Percentiles rank a stretch among this genome's conserved stretches.
phyloP scores from a whole-genome alignment of 176 grass and related monocot species.

The Tillandsia fasciculata region DNA sequence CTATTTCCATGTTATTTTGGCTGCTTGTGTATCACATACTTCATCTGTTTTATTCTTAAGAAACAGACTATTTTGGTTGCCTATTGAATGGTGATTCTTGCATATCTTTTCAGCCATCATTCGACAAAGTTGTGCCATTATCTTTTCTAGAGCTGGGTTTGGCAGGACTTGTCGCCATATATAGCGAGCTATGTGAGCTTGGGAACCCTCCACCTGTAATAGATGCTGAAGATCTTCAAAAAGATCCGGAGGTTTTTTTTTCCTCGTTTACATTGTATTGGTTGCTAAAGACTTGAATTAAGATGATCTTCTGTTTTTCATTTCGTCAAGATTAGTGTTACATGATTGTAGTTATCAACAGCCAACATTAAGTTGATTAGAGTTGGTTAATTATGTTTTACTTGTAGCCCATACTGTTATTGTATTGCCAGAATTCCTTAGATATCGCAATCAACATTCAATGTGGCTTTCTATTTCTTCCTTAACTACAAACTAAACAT shows the following conservation, averaged over 20 bases:
- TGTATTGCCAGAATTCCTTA: neutral
- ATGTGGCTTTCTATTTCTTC: neutral
- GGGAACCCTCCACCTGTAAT: constrained; percentile 72
- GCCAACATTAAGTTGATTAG: no score
- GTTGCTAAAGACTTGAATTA: neutral
- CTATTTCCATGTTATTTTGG: no score
- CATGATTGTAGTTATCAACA: no score
- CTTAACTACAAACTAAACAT: neutral
- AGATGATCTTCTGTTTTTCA: neutral
- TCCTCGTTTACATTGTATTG: neutral
- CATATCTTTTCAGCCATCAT: constrained; percentile 62
- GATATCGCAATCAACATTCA: neutral
- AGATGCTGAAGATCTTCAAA: constrained; percentile 87
- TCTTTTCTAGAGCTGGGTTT: constrained; percentile 89
- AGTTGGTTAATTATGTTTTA: no score
- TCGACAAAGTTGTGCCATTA: constrained; percentile 64
- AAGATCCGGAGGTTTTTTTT: constrained; percentile 63
- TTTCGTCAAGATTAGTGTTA: neutral
- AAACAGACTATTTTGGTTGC: neutral
- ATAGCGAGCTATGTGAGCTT: constrained; percentile 66
- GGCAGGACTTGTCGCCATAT: constrained; percentile 80
- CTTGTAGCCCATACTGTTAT: no score
- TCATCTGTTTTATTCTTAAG: no score
- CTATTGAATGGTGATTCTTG: constrained; percentile 17
- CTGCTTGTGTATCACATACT: no score